Base-by-base conservation (phyloP, 2,329 filamentous ascomycete genomes). In the Aspergillus udagawae region DNA sequence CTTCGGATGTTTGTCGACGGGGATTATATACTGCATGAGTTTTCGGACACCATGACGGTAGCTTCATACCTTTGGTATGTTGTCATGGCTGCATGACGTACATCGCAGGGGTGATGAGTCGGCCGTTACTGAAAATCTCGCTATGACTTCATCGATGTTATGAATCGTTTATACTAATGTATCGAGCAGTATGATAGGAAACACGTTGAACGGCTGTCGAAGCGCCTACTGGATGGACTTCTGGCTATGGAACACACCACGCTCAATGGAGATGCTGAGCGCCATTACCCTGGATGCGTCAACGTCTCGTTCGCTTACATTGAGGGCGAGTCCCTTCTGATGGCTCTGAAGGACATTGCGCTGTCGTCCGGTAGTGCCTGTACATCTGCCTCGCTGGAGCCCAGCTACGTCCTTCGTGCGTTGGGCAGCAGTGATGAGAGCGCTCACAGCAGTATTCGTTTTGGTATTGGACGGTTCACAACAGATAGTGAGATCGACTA, bases 261-360 rank as follows among this genome's bases (percentile, higher is more conserved):
- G 8, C 87, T 96, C 66, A 99, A 99, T 69, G 94, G 94, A 52
- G 91, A 94, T 66, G 82, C 87, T 1, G 77, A 88, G 4, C 83
- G 85, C 53, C 95, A 95, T 75, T 99, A 99, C 73, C 92, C 94
- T 1, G 94, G 94, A 61, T 99, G 94, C 67, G 93, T 99, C 60
- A 99, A 99, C 74, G 90, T 99, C 10, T 99, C 94, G 0, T 99
- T 99, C 71, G 93, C 94, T 35, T 99, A 99, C 69, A 92, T 99
- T 4, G 94, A 99, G 77, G 94, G 94, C 65, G 94, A 99, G 77
- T 97, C 94, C 2, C 87, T 99, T 1, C 83, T 99, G 62, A 99
- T 99, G 94, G 94, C 94, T 0, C 80, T 99, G 49, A 99, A 99
- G 78, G 94, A 99, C 66, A 97, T 99, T 75, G 94, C 94, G 0